A percentile compares a stretch with the other conserved stretches of the same genome.
phyloP scores from a whole-genome alignment of 2,329 filamentous ascomycete genomes.

The Ophiostoma australiae region DNA sequence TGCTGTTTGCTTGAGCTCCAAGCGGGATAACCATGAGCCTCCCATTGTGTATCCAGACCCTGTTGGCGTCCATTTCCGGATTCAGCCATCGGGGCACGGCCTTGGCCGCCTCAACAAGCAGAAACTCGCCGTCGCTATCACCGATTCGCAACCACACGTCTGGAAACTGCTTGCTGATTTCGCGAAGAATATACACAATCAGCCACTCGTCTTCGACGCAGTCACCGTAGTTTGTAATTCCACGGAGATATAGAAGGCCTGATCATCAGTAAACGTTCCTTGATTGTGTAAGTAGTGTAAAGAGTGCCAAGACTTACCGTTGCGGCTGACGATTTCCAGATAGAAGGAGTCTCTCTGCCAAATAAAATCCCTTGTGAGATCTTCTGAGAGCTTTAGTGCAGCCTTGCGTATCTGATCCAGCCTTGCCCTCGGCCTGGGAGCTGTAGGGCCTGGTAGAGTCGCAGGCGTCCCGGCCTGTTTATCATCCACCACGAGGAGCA shows the following conservation, averaged over 20 bases:
- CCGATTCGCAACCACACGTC: constrained; percentile 76
- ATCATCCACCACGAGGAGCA: constrained; percentile 63
- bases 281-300: no score
- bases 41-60: constrained; percentile 82
- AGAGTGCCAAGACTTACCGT: constrained; percentile 42
- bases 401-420: constrained; percentile 70
- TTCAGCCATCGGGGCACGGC: constrained; percentile 84
- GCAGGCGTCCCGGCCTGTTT: constrained; percentile 34
- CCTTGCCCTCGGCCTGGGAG: constrained; percentile 51
- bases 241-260: constrained; percentile 62
- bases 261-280: not conserved
- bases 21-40: constrained; percentile 24
- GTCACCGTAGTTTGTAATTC: constrained; percentile 82
- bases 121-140: constrained; percentile 90
- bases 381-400: constrained; percentile 56
- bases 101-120: constrained; percentile 89
- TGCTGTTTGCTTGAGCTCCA: not conserved
- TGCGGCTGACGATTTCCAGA: constrained; percentile 58
- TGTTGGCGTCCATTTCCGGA: constrained; percentile 80
- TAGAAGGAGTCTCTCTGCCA: constrained; percentile 86
- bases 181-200: constrained; percentile 80
- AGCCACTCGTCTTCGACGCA: constrained; percentile 97
- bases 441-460: constrained; percentile 38
- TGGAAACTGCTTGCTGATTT: constrained; percentile 68
- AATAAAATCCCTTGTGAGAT: constrained; percentile 76